Percentiles rank a stretch among this genome's conserved stretches.
Conservation (phyloP, 495 filamentous ascomycete species). For the Saxophila tyrrhenica region DNA sequence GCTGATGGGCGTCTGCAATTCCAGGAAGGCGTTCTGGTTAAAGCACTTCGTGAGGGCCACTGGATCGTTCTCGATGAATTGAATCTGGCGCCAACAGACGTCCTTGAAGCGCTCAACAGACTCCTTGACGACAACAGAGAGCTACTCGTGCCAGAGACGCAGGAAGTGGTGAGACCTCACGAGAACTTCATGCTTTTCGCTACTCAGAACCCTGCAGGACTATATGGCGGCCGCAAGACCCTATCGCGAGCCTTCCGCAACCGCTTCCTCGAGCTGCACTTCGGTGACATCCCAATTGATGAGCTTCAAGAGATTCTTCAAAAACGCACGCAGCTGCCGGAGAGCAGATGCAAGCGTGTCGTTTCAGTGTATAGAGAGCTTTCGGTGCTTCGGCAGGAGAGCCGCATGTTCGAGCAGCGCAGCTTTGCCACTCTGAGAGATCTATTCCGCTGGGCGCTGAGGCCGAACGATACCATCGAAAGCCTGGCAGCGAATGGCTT, state of each 20-base stretch:
- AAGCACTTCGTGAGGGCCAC: constrained; percentile 80
- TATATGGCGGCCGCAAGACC: constrained; percentile 90
- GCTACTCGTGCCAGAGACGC: constrained; percentile 91
- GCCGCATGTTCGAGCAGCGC: constrained; percentile 88
- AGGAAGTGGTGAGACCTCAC: constrained; percentile 83
- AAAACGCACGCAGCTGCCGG: constrained; percentile 74
- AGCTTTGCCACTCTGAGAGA: constrained; percentile 95
- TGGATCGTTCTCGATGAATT: constrained; percentile 98
- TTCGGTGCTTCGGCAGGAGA: constrained; percentile 76
- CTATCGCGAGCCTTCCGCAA: constrained; percentile 92
- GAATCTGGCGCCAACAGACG: constrained; percentile 91
- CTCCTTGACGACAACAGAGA: constrained; percentile 97
- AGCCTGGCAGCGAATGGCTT: constrained; percentile 87
- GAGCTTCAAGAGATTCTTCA: constrained; percentile 90
- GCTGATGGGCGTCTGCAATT: constrained; percentile 73
- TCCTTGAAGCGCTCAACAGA: constrained; percentile 89
- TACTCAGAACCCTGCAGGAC: constrained; percentile 93
- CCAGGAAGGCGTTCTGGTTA: constrained; percentile 88
- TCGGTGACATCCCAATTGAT: constrained; percentile 92
- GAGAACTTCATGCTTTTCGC: constrained; percentile 96
- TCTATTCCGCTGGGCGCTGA: constrained; percentile 91
- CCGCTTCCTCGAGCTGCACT: constrained; percentile 92
- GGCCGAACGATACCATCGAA: constrained; percentile 71
- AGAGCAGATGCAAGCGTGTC: constrained; percentile 81
- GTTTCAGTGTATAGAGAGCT: constrained; percentile 91